phyloP scores from a whole-genome alignment of 257 asterid species.

The Lavandula angustifolia region DNA sequence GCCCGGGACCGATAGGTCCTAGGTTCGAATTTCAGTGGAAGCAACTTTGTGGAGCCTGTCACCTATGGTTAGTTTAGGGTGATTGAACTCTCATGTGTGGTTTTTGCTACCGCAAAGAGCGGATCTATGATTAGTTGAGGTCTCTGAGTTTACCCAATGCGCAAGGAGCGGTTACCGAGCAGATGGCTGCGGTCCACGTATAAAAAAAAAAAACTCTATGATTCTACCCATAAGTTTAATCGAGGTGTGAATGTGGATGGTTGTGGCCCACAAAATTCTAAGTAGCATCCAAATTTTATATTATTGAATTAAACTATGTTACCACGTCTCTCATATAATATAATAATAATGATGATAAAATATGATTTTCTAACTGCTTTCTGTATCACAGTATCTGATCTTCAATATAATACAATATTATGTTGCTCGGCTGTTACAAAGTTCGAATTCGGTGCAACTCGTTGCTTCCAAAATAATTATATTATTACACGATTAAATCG shows the following conservation, averaged over 20 bases:
- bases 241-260: constrained; percentile 17
- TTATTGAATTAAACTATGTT: constrained; percentile 17
- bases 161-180: no score
- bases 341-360: neutral
- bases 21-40: no score
- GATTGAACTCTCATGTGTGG: no score
- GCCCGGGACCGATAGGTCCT: no score
- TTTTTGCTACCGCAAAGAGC: no score
- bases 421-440: neutral
- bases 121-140: no score
- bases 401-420: neutral
- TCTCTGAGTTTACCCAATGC: no score
- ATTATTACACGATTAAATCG: neutral
- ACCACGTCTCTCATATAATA: neutral
- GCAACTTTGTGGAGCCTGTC: no score
- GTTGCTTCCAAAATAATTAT: neutral
- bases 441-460: no score
- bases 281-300: constrained; percentile 4
- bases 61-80: no score
- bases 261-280: constrained; percentile 26
- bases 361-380: neutral
- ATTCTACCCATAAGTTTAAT: constrained; percentile 24
- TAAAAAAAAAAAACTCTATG: no score
- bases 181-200: no score
- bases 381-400: neutral